Percentiles rank a stretch among this genome's conserved stretches.
Conservation (phyloP, 169 alveolate species). For the Cryptosporidium tyzzeri region DNA sequence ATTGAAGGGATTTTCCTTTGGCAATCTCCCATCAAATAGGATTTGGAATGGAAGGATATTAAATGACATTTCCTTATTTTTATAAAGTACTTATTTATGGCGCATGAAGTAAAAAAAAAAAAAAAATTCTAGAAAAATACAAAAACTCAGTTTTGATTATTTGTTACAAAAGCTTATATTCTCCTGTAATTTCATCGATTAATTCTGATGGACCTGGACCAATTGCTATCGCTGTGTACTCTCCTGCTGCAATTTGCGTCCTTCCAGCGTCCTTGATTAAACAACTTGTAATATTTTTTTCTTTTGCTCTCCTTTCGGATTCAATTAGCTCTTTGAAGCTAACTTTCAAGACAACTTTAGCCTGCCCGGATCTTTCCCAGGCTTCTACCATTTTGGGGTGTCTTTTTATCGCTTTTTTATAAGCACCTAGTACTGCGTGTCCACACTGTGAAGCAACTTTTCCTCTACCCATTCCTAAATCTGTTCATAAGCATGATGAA, state of each 20-base stretch:
- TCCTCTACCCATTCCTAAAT: constrained; percentile 88
- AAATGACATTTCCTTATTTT: background rate
- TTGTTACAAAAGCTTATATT: constrained; percentile 80
- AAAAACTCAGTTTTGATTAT: background rate
- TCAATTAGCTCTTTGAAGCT: constrained; percentile 80
- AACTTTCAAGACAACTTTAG: constrained; percentile 85
- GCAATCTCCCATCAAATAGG: constrained; percentile 23
- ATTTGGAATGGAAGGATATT: constrained; percentile 58
- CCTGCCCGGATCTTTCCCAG: constrained; percentile 82
- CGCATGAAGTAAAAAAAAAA: background rate
- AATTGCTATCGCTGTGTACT: constrained; percentile 87
- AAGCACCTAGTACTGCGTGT: constrained; percentile 88
- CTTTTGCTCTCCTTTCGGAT: constrained; percentile 81
- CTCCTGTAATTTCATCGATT: constrained; percentile 85
- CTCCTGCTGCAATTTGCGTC: constrained; percentile 86
- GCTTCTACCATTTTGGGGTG: constrained; percentile 66
- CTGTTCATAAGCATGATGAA: constrained; percentile 14
- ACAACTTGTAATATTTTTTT: constrained; percentile 80
- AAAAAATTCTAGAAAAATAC: background rate
- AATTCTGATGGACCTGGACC: constrained; percentile 88
- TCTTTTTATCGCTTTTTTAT: constrained; percentile 64
- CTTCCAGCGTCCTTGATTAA: constrained; percentile 89
- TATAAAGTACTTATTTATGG: background rate
- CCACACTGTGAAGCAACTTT: constrained; percentile 89
- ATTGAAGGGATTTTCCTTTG: constrained; percentile 6